These are phyloP conservation scores for Phytophthora lateralis DNA, from an alignment of 352 stramenopile species.

Conservation along the genomic window DNA sequence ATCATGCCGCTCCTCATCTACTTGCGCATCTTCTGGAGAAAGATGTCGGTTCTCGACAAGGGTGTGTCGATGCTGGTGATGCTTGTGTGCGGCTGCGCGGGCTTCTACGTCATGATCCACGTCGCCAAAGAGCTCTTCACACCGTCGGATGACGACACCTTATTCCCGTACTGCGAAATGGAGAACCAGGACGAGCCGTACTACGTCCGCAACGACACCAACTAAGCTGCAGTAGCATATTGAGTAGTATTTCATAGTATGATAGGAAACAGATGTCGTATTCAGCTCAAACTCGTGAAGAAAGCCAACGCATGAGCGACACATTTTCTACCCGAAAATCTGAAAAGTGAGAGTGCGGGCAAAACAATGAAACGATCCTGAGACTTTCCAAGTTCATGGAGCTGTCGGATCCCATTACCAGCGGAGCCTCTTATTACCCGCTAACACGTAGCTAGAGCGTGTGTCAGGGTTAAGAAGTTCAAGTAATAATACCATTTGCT, in stretches of 20 bases:
- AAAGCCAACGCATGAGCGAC: not conserved
- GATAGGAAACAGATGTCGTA: not conserved
- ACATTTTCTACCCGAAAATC: too few relatives aligned
- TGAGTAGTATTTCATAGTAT: slow-evolving; percentile 20
- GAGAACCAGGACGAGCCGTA: slow-evolving; percentile 28
- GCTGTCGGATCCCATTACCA: not conserved
- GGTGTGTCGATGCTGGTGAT: slow-evolving; percentile 45
- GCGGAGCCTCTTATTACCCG: too few relatives aligned
- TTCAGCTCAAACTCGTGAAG: slow-evolving; percentile 11
- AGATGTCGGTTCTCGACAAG: slow-evolving; percentile 58
- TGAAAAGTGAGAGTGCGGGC: too few relatives aligned
- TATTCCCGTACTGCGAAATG: slow-evolving; percentile 24
- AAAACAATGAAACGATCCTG: too few relatives aligned
- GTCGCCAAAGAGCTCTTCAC: slow-evolving; percentile 59
- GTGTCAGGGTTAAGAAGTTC: not conserved
- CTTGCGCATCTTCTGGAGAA: slow-evolving; percentile 30
- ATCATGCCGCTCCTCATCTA: slow-evolving; percentile 35
- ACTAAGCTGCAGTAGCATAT: slow-evolving; percentile 9
- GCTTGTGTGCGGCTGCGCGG: slow-evolving; percentile 48
- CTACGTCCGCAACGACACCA: slow-evolving; percentile 28
- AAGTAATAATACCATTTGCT: not conserved
- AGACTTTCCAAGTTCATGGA: not conserved
- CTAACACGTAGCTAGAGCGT: not conserved
- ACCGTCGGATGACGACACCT: slow-evolving; percentile 34
- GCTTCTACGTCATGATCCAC: slow-evolving; percentile 55